Conservation (phyloP, 2,329 filamentous ascomycete genomes). For the Hirsutella rhossiliensis region DNA sequence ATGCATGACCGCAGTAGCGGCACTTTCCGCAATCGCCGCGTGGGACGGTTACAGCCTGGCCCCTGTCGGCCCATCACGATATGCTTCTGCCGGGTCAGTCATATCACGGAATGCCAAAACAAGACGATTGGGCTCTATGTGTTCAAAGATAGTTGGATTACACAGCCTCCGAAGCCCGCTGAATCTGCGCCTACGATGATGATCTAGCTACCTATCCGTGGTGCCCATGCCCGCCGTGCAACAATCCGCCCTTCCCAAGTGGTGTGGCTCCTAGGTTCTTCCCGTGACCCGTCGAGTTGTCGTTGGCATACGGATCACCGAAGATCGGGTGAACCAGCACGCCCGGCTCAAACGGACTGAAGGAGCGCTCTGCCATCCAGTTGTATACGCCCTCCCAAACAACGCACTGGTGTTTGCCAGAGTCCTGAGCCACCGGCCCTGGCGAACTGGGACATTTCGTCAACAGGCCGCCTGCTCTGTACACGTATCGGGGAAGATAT, state of each 20-base stretch:
- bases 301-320: not conserved
- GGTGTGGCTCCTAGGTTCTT: not conserved
- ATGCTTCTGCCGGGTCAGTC: too few relatives aligned
- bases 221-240: not conserved
- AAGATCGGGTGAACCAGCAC: not conserved
- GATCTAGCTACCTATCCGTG: not conserved
- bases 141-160: too few relatives aligned
- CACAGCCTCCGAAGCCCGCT: too few relatives aligned
- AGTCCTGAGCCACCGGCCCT: not conserved
- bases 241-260: not conserved
- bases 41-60: too few relatives aligned
- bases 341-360: not conserved
- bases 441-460: not conserved
- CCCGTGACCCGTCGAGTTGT: not conserved
- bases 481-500: not conserved
- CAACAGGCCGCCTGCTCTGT: not conserved
- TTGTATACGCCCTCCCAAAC: conserved; percentile 1
- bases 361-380: conserved; percentile 1
- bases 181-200: not conserved
- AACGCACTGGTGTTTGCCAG: not conserved
- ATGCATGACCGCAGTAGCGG: too few relatives aligned
- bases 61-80: too few relatives aligned
- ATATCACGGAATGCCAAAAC: too few relatives aligned
- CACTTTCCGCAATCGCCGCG: too few relatives aligned
- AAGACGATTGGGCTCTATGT: too few relatives aligned